Conservation (phyloP, 2,329 filamentous ascomycete species). For the Xylaria sp. region DNA sequence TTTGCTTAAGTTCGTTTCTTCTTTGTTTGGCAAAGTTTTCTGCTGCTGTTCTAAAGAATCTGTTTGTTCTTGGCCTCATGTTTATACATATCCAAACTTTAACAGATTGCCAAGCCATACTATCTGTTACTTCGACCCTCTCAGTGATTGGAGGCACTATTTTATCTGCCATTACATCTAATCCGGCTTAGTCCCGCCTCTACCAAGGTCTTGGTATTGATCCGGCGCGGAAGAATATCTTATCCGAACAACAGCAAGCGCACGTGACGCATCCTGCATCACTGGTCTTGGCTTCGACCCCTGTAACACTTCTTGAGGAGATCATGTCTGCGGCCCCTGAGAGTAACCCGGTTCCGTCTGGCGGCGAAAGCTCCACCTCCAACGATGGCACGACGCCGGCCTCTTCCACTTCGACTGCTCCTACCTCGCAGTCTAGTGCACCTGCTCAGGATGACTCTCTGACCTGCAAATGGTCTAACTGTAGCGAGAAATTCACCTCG, state of each 20-base stretch:
- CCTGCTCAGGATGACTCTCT: slow-evolving; percentile 62
- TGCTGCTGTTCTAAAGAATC: slow-evolving; percentile 20
- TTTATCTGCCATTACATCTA: slow-evolving; percentile 19
- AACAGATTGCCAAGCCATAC: slow-evolving; percentile 14
- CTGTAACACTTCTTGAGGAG: slow-evolving; percentile 4
- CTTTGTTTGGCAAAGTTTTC: slow-evolving; percentile 21
- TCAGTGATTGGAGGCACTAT: slow-evolving; percentile 17
- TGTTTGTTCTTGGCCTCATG: slow-evolving; percentile 14
- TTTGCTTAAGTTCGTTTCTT: slow-evolving; percentile 28
- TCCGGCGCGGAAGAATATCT: slow-evolving; percentile 19
- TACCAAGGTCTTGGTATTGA: slow-evolving; percentile 30
- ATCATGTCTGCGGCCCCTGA: slow-evolving; percentile 47
- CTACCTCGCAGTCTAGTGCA: slow-evolving; percentile 55
- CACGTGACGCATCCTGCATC: slow-evolving; percentile 28
- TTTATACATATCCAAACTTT: background rate
- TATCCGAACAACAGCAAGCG: background rate
- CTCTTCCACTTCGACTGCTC: slow-evolving; percentile 60
- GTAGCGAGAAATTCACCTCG: slow-evolving; percentile 66
- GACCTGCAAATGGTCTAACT: slow-evolving; percentile 69
- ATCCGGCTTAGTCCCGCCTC: slow-evolving; percentile 13
- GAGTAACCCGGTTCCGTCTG: slow-evolving; percentile 42
- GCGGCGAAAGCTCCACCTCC: slow-evolving; percentile 56
- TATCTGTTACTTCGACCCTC: slow-evolving; percentile 19
- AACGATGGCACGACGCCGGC: slow-evolving; percentile 63
- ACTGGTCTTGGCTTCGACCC: slow-evolving; percentile 15